Conservation (phyloP, 2,329 filamentous ascomycete genomes). For the Meredithiella fracta region DNA sequence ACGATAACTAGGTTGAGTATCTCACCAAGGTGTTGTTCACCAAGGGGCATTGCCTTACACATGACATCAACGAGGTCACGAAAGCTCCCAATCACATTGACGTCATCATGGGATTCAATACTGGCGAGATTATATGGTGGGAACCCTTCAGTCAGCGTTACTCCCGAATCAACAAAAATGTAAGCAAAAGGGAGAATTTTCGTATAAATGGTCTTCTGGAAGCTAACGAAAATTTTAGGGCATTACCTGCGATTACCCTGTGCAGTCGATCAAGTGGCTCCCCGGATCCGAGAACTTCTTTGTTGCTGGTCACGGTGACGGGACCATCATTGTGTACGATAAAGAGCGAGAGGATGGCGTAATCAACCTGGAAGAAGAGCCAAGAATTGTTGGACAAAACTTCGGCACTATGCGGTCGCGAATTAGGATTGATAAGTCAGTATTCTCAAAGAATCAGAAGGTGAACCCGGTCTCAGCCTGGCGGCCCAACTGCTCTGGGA, state of each 20-base stretch:
- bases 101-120: constrained; percentile 88
- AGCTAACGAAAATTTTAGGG: constrained; percentile 36
- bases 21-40: constrained; percentile 94
- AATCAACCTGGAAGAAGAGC: constrained; percentile 54
- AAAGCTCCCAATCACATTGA: constrained; percentile 71
- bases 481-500: constrained; percentile 80
- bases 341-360: constrained; percentile 87
- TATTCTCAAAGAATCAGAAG: constrained; percentile 87
- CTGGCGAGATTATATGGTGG: constrained; percentile 96
- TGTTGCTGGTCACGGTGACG: constrained; percentile 81
- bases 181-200: constrained; percentile 20
- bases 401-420: constrained; percentile 28
- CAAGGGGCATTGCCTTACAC: constrained; percentile 85
- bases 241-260: constrained; percentile 68
- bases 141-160: constrained; percentile 95
- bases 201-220: neutral
- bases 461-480: constrained; percentile 81
- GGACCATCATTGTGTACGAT: constrained; percentile 82
- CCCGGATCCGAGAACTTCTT: constrained; percentile 89
- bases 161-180: constrained; percentile 88
- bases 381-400: constrained; percentile 17
- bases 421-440: constrained; percentile 66
- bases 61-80: constrained; percentile 75
- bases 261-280: constrained; percentile 82
- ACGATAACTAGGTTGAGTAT: constrained; percentile 51